Evolutionary conservation across 176 grass and related monocot species (phyloP).

Genomic region (Paspalum vaginatum): DNA sequence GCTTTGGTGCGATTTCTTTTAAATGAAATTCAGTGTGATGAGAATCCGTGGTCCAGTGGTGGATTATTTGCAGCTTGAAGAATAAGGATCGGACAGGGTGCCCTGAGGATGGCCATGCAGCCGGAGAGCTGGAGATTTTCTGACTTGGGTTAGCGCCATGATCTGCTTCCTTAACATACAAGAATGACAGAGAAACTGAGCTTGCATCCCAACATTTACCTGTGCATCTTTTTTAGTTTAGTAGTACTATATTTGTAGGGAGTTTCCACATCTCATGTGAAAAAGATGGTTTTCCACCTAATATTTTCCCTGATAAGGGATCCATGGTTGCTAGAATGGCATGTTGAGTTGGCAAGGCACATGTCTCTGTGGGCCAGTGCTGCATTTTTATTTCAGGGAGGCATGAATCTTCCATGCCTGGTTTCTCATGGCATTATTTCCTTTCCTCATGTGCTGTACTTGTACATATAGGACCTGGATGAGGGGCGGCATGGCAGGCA

Average conservation of each 20-base stretch:
- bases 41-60: conserved; percentile 45
- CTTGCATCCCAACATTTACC: too few species aligned
- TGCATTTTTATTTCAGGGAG: background rate
- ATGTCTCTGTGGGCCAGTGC: background rate
- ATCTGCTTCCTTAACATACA: background rate
- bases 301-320: too few species aligned
- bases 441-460: background rate
- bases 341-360: conserved; percentile 15
- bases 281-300: too few species aligned
- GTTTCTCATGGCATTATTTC: conserved; percentile 18
- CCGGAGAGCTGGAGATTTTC: conserved; percentile 16
- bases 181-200: too few species aligned
- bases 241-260: too few species aligned
- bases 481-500: background rate
- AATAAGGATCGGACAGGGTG: background rate
- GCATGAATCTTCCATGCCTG: conserved; percentile 18
- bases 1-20: background rate
- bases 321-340: background rate
- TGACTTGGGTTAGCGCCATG: conserved; percentile 16
- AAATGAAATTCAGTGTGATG: conserved; percentile 28
- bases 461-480: background rate
- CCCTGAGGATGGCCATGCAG: background rate
- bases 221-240: too few species aligned
- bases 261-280: too few species aligned
- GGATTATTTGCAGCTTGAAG: background rate